phyloP scores from a whole-genome alignment of 2,329 filamentous ascomycete genomes.

The Alternaria brassicae region DNA sequence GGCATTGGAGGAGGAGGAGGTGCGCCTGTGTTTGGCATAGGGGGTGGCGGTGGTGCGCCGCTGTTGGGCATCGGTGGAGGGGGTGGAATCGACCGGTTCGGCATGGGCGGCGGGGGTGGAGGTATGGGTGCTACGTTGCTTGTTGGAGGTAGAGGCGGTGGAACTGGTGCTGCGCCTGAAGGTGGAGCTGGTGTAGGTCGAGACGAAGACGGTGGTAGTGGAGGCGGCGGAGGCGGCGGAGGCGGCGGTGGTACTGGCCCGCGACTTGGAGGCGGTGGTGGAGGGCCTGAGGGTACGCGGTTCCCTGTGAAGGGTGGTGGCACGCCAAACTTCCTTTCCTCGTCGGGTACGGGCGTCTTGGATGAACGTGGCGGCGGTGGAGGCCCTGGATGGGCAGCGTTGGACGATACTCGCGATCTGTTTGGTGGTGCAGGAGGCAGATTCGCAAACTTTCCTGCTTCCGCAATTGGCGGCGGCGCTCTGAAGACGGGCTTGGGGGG shows the following conservation, averaged over 20 bases:
- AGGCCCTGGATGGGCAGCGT: conserved; percentile 63
- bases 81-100: not conserved
- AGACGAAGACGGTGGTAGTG: conserved; percentile 37
- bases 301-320: conserved; percentile 80
- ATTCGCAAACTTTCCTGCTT: conserved; percentile 83
- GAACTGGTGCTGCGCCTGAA: conserved; percentile 35
- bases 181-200: conserved; percentile 39
- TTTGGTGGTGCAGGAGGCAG: conserved; percentile 57
- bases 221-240: conserved; percentile 46
- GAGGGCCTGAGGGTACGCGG: conserved; percentile 66
- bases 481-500: conserved; percentile 74
- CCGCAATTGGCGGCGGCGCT: conserved; percentile 85
- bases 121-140: conserved; percentile 38
- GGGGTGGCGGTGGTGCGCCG: conserved; percentile 39
- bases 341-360: conserved; percentile 68
- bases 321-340: conserved; percentile 71
- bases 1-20: conserved; percentile 50
- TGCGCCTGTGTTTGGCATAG: conserved; percentile 31
- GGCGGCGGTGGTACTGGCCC: conserved; percentile 68
- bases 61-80: conserved; percentile 14
- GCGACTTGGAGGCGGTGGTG: conserved; percentile 77
- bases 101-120: conserved; percentile 25
- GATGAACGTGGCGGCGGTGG: conserved; percentile 67
- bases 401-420: conserved; percentile 59
- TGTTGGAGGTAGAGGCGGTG: conserved; percentile 37